Conservation (phyloP, 2,329 filamentous ascomycete genomes). For the Tolypocladium tundrense region DNA sequence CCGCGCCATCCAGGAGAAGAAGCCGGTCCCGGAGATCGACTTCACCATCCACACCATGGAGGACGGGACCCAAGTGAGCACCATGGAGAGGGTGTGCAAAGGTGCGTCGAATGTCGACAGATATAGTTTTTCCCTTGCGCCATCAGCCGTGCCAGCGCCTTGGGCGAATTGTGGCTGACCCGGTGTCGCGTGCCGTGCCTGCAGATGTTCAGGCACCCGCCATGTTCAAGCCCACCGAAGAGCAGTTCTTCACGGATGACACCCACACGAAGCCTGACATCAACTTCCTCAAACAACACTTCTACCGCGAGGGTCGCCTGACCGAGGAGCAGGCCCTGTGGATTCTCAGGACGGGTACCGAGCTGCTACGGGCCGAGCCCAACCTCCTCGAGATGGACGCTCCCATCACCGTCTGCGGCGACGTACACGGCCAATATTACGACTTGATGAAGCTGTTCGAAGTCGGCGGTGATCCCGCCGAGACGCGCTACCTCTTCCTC, state of each 20-base stretch:
- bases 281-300: constrained; percentile 92
- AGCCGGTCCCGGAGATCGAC: constrained; percentile 93
- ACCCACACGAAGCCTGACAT: constrained; percentile 85
- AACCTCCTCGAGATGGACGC: constrained; percentile 99
- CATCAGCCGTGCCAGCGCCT: background rate
- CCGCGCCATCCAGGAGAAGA: constrained; percentile 89
- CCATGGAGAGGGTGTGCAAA: constrained; percentile 94
- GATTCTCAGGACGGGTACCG: constrained; percentile 82
- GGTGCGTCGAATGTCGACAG: constrained; percentile 46
- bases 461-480: constrained; percentile 90
- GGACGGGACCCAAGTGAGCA: constrained; percentile 91
- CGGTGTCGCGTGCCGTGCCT: constrained; percentile 2
- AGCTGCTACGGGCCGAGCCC: constrained; percentile 80
- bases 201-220: constrained; percentile 95
- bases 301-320: constrained; percentile 92
- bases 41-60: constrained; percentile 99
- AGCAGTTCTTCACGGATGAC: constrained; percentile 86
- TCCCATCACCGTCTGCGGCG: constrained; percentile 95
- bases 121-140: background rate
- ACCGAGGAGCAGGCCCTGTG: constrained; percentile 96
- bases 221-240: constrained; percentile 82
- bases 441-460: constrained; percentile 99
- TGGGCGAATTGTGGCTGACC: constrained; percentile 3
- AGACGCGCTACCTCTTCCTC: constrained; percentile 93
- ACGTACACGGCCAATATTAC: constrained; percentile 98